Evolutionary conservation across 495 filamentous ascomycete genomes (phyloP).

Genomic region (Aspergillus sparsus): DNA sequence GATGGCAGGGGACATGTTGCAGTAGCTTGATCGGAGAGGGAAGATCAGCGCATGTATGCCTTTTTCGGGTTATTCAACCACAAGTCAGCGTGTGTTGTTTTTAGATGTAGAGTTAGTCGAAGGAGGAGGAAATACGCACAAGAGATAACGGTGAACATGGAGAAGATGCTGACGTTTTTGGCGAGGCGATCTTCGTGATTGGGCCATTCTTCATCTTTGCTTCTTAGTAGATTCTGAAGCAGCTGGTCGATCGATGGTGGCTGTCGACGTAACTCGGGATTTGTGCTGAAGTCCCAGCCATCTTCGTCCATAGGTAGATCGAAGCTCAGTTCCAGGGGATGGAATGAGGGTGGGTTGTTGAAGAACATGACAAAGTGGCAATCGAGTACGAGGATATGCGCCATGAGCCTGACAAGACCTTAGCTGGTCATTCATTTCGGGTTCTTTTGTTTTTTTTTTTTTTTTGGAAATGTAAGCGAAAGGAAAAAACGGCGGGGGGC

Average conservation of each 20-base stretch:
- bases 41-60: neutral
- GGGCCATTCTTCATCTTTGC: too few species aligned
- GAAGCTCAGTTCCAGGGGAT: neutral
- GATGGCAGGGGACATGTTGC: neutral
- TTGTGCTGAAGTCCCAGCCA: neutral
- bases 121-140: too few species aligned
- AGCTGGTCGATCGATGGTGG: neutral
- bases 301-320: neutral
- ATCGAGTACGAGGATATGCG: neutral
- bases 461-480: too few species aligned
- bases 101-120: too few species aligned
- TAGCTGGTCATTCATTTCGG: too few species aligned
- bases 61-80: too few species aligned
- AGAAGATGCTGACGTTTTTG: too few species aligned
- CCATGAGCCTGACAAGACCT: neutral
- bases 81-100: too few species aligned
- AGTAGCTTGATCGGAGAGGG: neutral
- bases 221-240: neutral
- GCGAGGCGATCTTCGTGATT: too few species aligned
- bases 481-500: too few species aligned
- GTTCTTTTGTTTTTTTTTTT: too few species aligned
- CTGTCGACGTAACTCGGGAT: neutral
- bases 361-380: neutral
- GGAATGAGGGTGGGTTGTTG: neutral
- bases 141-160: too few species aligned